Percentiles rank a stretch among this genome's conserved stretches.
These are phyloP conservation scores for Cryptococcus sp. DNA, from an alignment of 1,284 basidiomycete genomes.

Conservation along the genomic window DNA sequence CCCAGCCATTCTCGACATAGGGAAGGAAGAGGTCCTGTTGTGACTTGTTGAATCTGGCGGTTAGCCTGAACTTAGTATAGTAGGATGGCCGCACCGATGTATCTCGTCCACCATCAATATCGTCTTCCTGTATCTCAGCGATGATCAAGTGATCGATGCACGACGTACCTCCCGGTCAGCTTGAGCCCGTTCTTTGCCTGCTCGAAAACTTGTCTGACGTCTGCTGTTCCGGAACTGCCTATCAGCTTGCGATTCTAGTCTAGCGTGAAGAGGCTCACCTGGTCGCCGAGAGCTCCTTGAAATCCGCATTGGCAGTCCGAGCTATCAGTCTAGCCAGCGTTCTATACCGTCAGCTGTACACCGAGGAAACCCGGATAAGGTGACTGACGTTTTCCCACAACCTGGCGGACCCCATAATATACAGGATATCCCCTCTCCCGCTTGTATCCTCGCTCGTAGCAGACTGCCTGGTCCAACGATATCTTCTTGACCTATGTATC, in stretches of 20 bases:
- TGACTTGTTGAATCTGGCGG: constrained; percentile 59
- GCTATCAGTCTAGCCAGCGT: constrained; percentile 42
- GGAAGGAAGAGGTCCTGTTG: constrained; percentile 82
- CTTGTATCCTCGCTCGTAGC: constrained; percentile 38
- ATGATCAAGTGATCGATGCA: too few species aligned
- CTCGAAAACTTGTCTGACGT: constrained; percentile 73
- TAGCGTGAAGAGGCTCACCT: too few species aligned
- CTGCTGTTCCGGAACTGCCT: constrained; percentile 60
- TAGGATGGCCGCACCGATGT: constrained; percentile 55
- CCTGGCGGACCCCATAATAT: constrained; percentile 47
- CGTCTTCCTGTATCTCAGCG: constrained; percentile 24
- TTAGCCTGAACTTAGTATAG: neutral
- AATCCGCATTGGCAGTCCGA: constrained; percentile 51
- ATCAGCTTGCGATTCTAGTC: constrained; percentile 15
- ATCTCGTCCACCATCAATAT: constrained; percentile 63
- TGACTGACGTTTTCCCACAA: constrained; percentile 42
- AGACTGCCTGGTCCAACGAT: constrained; percentile 42
- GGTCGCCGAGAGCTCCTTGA: constrained; percentile 72
- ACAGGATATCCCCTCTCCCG: constrained; percentile 37
- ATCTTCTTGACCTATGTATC: constrained; percentile 40
- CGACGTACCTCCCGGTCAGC: constrained; percentile 59
- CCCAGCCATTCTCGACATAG: constrained; percentile 69
- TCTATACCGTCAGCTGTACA: constrained; percentile 14
- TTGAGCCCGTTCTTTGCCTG: constrained; percentile 67
- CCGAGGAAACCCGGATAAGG: neutral